These are phyloP conservation scores for Lagerstroemia fauriei DNA, from an alignment of 441 rosid genomes.

Conservation along the genomic window DNA sequence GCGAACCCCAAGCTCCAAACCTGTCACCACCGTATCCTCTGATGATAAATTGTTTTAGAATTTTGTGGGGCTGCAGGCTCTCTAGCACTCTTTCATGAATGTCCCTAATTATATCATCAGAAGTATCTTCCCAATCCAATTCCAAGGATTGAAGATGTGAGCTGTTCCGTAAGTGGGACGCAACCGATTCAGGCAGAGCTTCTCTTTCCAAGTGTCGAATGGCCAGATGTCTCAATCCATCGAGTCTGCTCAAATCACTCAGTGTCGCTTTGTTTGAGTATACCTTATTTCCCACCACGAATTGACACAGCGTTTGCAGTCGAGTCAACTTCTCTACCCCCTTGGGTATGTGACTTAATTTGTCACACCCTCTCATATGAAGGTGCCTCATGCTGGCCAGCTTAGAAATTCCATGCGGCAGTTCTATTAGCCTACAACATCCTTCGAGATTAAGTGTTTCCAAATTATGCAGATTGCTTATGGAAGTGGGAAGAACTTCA, in stretches of 20 bases:
- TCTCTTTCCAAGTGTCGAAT: background rate
- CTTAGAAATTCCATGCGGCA: slow-evolving; percentile 1
- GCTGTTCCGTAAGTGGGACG: background rate
- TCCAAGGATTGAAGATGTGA: background rate
- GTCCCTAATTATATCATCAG: background rate
- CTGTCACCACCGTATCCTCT: background rate
- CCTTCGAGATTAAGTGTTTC: background rate
- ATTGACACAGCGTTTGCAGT: slow-evolving; percentile 24
- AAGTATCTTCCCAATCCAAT: background rate
- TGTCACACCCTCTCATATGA: background rate
- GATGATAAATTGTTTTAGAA: background rate
- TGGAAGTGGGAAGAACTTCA: slow-evolving; percentile 13
- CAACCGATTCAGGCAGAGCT: background rate
- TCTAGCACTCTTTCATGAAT: slow-evolving; percentile 1
- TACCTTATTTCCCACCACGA: background rate
- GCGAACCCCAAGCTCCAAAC: slow-evolving; percentile 13
- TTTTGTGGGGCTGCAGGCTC: slow-evolving; percentile 13
- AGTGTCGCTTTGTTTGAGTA: background rate
- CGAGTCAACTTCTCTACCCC: slow-evolving; percentile 9
- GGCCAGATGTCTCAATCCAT: background rate
- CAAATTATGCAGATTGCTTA: background rate
- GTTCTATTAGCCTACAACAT: background rate
- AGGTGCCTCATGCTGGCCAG: slow-evolving; percentile 6
- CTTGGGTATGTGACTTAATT: background rate
- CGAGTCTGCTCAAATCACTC: background rate